A percentile compares a stretch with the other conserved stretches of the same genome.
Evolutionary conservation across 495 filamentous ascomycete genomes (phyloP).

Genomic region (Thermothielavioides terrestris): DNA sequence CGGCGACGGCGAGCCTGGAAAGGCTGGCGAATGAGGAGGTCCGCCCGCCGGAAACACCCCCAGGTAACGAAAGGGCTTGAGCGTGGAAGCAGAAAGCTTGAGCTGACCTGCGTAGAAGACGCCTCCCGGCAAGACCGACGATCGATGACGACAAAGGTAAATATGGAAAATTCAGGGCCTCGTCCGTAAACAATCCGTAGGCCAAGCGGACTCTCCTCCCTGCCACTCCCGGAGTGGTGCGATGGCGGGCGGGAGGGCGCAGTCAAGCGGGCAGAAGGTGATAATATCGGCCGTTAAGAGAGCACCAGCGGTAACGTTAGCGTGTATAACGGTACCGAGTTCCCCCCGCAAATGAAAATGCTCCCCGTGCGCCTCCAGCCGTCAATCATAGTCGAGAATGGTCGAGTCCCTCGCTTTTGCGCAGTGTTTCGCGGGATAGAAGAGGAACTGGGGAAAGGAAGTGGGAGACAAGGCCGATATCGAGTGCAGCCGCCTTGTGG

Average conservation of each 20-base stretch:
- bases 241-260: too few species aligned
- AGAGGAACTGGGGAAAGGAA: neutral
- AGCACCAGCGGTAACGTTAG: neutral
- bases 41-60: too few species aligned
- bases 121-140: too few species aligned
- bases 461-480: neutral
- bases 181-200: too few species aligned
- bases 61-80: too few species aligned
- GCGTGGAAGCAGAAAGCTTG: too few species aligned
- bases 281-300: neutral
- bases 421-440: neutral
- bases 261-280: neutral
- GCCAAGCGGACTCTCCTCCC: too few species aligned
- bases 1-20: neutral
- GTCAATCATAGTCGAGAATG: neutral
- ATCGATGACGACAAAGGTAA: too few species aligned
- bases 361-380: neutral
- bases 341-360: conserved; percentile 1
- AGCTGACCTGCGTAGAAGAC: too few species aligned
- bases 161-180: neutral
- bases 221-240: too few species aligned
- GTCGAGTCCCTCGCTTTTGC: too few species aligned
- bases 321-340: too few species aligned
- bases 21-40: conserved; percentile 5
- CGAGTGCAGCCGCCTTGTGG: neutral